These are phyloP conservation scores for Pyrenophora graminea DNA, from an alignment of 2,329 filamentous ascomycete genomes.

Conservation along the genomic window DNA sequence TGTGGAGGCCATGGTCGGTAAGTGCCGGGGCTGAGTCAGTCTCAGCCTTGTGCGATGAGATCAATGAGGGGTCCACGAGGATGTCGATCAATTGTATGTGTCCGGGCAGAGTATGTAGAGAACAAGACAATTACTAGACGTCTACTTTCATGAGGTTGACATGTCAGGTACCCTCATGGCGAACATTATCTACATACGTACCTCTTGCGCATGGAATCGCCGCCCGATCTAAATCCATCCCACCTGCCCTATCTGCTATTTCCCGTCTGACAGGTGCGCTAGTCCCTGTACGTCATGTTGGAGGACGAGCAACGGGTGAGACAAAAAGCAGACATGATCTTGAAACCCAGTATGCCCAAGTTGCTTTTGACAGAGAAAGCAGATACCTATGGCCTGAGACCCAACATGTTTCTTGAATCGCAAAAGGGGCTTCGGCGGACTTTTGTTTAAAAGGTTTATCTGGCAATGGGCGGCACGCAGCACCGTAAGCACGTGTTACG, in stretches of 20 bases:
- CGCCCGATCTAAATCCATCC: background rate
- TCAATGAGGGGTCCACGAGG: background rate
- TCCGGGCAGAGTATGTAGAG: background rate
- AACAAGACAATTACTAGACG: too few relatives aligned
- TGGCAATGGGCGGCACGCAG: background rate
- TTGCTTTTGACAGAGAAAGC: background rate
- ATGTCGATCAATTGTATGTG: background rate
- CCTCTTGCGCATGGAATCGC: background rate
- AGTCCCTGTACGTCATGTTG: conserved; percentile 16
- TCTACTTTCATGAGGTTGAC: background rate
- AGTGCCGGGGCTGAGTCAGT: background rate
- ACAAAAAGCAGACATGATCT: conserved; percentile 8
- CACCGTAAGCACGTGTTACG: conserved; percentile 24
- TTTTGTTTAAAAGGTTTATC: background rate
- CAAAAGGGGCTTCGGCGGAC: background rate
- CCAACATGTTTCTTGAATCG: too few relatives aligned
- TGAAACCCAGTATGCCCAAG: background rate
- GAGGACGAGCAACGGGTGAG: conserved; percentile 1
- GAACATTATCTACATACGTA: background rate
- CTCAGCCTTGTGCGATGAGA: background rate
- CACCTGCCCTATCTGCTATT: conserved; percentile 9
- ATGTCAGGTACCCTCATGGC: background rate
- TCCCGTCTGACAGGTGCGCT: conserved; percentile 16
- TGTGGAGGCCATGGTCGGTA: background rate
- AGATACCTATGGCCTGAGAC: background rate